Evolutionary conservation across 768 basidiomycete species (phyloP).

Genomic region (Suillus luteus): DNA sequence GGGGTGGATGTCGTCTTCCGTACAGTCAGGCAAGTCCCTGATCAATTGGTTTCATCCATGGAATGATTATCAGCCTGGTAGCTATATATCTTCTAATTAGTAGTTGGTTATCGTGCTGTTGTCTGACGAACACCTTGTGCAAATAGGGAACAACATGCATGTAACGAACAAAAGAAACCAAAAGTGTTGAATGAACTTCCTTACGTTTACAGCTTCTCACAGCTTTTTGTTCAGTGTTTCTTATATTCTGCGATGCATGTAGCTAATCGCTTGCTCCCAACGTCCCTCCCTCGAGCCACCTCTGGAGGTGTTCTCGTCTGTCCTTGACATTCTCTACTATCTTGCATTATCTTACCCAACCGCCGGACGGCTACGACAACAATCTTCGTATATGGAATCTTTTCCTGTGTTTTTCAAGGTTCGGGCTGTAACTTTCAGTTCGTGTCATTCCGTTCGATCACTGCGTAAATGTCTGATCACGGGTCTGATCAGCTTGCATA

Average conservation of each 20-base stretch:
- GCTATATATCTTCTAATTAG: not conserved
- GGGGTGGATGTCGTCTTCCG: not conserved
- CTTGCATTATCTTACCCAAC: not conserved
- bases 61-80: not conserved
- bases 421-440: slow-evolving; percentile 32
- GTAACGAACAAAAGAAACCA: slow-evolving; percentile 1
- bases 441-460: slow-evolving; percentile 10
- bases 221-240: slow-evolving; percentile 14
- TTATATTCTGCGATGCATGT: slow-evolving; percentile 14
- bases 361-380: not conserved
- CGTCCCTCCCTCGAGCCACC: slow-evolving; percentile 10
- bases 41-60: not conserved
- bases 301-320: slow-evolving; percentile 22
- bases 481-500: slow-evolving; percentile 40
- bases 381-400: slow-evolving; percentile 24
- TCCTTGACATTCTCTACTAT: not conserved
- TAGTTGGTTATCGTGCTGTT: too few species aligned
- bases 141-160: slow-evolving; percentile 2
- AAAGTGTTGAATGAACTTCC: not conserved
- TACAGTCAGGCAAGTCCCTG: not conserved
- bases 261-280: slow-evolving; percentile 1
- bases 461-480: not conserved
- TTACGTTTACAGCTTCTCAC: slow-evolving; percentile 6
- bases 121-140: not conserved
- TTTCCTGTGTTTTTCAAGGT: slow-evolving; percentile 34